Base-by-base conservation (phyloP, 257 asterid genomes). In the Penstemon newberryi region DNA sequence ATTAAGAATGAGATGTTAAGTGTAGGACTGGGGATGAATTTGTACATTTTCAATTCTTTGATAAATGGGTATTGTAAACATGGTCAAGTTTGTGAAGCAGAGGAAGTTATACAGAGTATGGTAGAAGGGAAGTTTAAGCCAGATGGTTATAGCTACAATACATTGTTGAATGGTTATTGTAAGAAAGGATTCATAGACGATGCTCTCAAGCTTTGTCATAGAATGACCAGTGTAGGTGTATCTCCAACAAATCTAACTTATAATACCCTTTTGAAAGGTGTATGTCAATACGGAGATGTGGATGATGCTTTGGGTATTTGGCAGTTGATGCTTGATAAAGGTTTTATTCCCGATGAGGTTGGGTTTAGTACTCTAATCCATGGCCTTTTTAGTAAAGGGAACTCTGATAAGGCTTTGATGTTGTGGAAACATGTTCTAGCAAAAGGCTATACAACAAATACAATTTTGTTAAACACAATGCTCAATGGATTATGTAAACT, bases 241-340 rank as follows among this genome's bases (percentile, higher is more conserved):
- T 69, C 73, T 76, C 89, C 90, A 15, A 72, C 88, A 62, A 82
- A 73, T 70, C 64, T 90, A 68, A 93, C 95, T 70, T 90, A 88
- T 79, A 93, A 89, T 69, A 85, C 86, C 49, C 83, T 90, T 43
- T 65, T 93, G 69, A 93, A 90, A 84, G 97, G 99, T 59, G 66
- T 90, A 56, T 80, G 95, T 75, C 77, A 72, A 53, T 70, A 66
- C 67, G 87, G 88, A 70, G 76, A 82, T 69, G 45, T 87, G 56
- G 82, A 76, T 57, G 91, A 89, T 83, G 97, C 96, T 79, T 77
- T 89, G 85, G 70, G 64, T 61, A 86, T 90, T 66, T 93, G 96
- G 96, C 76, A 68, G 65, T 53, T 73, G 77, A 93, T 93, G 96
- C 80, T 87, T 76, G 70, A 84, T 64, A 83, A 86, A 82, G 99